phyloP scores from a whole-genome alignment of 1,284 basidiomycete species.

The Heterobasidion irregulare region DNA sequence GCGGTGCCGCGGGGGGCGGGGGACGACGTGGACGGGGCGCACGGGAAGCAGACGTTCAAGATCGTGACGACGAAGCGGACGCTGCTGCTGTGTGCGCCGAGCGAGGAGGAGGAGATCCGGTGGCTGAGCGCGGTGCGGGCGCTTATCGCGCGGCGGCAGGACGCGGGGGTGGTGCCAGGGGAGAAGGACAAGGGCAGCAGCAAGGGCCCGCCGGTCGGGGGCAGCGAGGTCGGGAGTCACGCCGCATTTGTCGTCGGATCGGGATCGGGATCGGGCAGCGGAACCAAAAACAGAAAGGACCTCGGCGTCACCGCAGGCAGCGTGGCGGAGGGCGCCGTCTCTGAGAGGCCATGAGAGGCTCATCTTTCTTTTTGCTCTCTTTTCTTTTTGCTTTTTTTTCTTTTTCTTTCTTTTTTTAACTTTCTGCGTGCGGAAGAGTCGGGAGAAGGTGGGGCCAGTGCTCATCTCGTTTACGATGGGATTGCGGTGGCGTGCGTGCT shows the following conservation, averaged over 20 bases:
- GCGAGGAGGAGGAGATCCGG: constrained; percentile 97
- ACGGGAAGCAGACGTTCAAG: constrained; percentile 76
- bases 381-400: no score
- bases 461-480: not conserved
- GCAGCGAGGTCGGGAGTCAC: constrained; percentile 6
- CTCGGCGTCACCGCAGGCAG: constrained; percentile 10
- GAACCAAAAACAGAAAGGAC: constrained; percentile 12
- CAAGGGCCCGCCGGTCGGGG: no score
- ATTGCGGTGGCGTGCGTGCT: not conserved
- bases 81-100: constrained; percentile 86
- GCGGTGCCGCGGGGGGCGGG: constrained; percentile 21
- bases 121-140: constrained; percentile 95
- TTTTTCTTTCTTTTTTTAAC: no score
- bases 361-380: no score
- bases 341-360: constrained; percentile 3
- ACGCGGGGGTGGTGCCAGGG: constrained; percentile 33
- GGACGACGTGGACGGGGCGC: constrained; percentile 32
- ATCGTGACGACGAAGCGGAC: constrained; percentile 93
- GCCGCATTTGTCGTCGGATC: constrained; percentile 10
- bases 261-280: constrained; percentile 11
- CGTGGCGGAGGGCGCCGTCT: constrained; percentile 9
- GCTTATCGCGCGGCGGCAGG: constrained; percentile 69
- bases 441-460: no score
- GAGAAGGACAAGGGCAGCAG: constrained; percentile 10
- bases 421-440: no score